Evolutionary conservation across 192 early-diverging fungal genomes (phyloP), one percentile per base, ranked within the genome.

Genomic region (Entomortierella lignicola): DNA sequence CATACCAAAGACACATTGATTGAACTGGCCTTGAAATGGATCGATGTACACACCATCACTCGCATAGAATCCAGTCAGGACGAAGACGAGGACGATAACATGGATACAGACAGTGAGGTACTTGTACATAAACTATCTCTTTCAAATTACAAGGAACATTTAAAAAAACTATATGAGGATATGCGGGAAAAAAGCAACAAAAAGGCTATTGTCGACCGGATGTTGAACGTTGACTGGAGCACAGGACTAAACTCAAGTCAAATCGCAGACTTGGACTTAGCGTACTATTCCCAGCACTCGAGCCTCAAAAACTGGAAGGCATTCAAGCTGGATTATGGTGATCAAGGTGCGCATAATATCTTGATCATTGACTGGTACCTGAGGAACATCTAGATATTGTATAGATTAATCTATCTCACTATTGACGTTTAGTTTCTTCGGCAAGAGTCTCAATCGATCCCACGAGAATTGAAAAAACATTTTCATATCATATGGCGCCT

Each of bases 1-100:
- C 84, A 85, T 59, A 64, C 68, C 23, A 85, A 83, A 43, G 77
- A 77, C 17, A 55, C 72, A 2, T 66, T 85, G 20, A 67, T 85
- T 20, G 52, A 70, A 47, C 44, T 66, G 27, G 74, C 73, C 10
- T 27, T 77, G 3, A 54, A 37, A 29, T 85, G 84, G 84, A 52
- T 83, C 25, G 21, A 63, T 31, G n/a, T 56, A 21, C 55, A 74
- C n/a, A 34, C 63, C 27, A 59, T 67, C 41, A 52, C 62, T 11
- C 72, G 69, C 18, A 39, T 65, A 26, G 47, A 44, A 18, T 8
- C 1, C 13, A 11, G 13, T 20, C 65, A 77, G 8, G 67, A 77
- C 4, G 41, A 57, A 17, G 31, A 55, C 50, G 44, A 32, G 8
- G 75, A 80, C 29, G 37, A 21, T 17, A 58, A 58, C 27, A 65